Conservation (phyloP, 1,139 yeast species). For the Hansenula sp. region DNA sequence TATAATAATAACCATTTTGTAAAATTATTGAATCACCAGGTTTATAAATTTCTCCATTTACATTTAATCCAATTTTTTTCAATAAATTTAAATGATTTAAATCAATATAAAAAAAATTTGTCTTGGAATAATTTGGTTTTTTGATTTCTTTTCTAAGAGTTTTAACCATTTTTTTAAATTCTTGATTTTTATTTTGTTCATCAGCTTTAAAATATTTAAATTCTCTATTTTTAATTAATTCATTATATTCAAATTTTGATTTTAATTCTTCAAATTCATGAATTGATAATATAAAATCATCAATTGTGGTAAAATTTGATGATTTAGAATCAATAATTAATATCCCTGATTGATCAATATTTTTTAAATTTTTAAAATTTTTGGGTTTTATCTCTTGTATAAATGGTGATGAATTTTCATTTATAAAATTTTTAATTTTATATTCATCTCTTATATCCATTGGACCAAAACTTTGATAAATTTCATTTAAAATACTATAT, state of each 20-base stretch:
- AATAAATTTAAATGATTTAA: slow-evolving; percentile 33
- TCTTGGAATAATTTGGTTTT: slow-evolving; percentile 38
- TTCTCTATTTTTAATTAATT: slow-evolving; percentile 30
- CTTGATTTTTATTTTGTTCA: slow-evolving; percentile 36
- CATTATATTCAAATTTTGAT: slow-evolving; percentile 27
- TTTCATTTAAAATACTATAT: slow-evolving; percentile 43
- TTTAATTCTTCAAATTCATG: slow-evolving; percentile 35
- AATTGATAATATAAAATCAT: slow-evolving; percentile 26
- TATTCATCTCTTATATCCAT: slow-evolving; percentile 52
- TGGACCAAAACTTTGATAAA: slow-evolving; percentile 58
- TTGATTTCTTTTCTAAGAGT: slow-evolving; percentile 48
- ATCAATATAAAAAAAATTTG: slow-evolving; percentile 51
- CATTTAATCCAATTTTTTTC: slow-evolving; percentile 37
- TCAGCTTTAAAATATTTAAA: slow-evolving; percentile 40
- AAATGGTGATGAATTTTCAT: slow-evolving; percentile 39
- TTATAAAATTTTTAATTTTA: slow-evolving; percentile 45
- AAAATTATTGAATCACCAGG: slow-evolving; percentile 44
- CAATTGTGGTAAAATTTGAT: too few relatives aligned
- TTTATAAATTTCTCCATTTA: slow-evolving; percentile 22
- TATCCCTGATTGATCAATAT: slow-evolving; percentile 24
- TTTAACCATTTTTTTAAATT: slow-evolving; percentile 39
- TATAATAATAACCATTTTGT: slow-evolving; percentile 15
- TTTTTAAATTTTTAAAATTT: slow-evolving; percentile 29
- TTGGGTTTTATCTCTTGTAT: slow-evolving; percentile 45
- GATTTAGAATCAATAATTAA: too few relatives aligned